Conservation (phyloP, 805 yeast genomes). For the Wickerhamiella siamensis region DNA sequence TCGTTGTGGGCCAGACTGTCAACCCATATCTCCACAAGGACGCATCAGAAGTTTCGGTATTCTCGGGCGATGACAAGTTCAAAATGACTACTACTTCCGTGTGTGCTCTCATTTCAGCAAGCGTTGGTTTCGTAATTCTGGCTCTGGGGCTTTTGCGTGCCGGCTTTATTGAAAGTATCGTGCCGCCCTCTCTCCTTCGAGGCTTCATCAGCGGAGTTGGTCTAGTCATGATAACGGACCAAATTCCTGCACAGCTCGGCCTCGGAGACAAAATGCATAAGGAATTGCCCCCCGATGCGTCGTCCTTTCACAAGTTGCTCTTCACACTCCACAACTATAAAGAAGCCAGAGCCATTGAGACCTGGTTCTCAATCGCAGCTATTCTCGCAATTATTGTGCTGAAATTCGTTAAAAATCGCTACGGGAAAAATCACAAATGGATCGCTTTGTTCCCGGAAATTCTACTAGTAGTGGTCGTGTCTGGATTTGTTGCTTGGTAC, state of each 20-base stretch:
- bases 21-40: constrained; percentile 31
- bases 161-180: constrained; percentile 71
- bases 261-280: constrained; percentile 31
- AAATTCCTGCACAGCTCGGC: constrained; percentile 60
- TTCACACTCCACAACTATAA: constrained; percentile 40
- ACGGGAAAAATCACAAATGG: constrained; percentile 24
- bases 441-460: constrained; percentile 74
- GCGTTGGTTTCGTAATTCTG: constrained; percentile 59
- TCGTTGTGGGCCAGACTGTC: constrained; percentile 68
- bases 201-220: constrained; percentile 86
- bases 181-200: constrained; percentile 59
- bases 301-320: constrained; percentile 54
- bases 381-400: constrained; percentile 33
- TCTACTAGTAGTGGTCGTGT: constrained; percentile 49
- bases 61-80: constrained; percentile 7
- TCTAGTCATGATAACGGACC: constrained; percentile 63
- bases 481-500: constrained; percentile 39
- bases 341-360: constrained; percentile 42
- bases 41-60: constrained; percentile 3
- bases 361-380: constrained; percentile 41
- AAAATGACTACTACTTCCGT: constrained; percentile 36
- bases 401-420: constrained; percentile 30
- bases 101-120: constrained; percentile 53
- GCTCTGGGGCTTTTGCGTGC: constrained; percentile 68
- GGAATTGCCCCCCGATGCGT: constrained; percentile 35